Conservation (phyloP, 208 protist species). For the Leishmania tarentolae region DNA sequence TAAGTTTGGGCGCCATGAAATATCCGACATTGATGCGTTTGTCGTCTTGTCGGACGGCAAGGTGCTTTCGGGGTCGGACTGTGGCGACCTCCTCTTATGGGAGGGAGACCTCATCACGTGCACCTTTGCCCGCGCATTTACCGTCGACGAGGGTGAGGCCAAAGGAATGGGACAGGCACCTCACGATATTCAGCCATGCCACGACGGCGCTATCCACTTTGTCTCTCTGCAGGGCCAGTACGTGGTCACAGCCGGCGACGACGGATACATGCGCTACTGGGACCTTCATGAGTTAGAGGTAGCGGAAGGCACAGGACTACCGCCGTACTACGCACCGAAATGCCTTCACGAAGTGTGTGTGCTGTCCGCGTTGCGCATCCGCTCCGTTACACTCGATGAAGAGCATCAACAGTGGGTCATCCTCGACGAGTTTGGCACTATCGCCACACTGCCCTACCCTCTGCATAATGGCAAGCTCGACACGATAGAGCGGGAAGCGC, state of each 20-base stretch:
- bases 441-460: constrained; percentile 38
- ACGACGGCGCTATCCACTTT: constrained; percentile 91
- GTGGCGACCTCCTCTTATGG: constrained; percentile 96
- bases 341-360: constrained; percentile 85
- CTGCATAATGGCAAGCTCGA: constrained; percentile 10
- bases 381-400: constrained; percentile 56
- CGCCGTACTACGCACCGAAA: constrained; percentile 65
- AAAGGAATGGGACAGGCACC: constrained; percentile 32
- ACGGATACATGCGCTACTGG: constrained; percentile 97
- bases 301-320: constrained; percentile 88
- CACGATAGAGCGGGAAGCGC: background rate
- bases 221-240: constrained; percentile 75
- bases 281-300: constrained; percentile 88
- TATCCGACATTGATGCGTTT: constrained; percentile 95
- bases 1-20: constrained; percentile 98
- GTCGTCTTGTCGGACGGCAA: constrained; percentile 94
- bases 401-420: constrained; percentile 73
- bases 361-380: constrained; percentile 47
- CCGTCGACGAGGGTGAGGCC: constrained; percentile 20
- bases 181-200: constrained; percentile 53
- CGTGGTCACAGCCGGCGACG: constrained; percentile 94
- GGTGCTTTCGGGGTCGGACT: constrained; percentile 95
- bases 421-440: constrained; percentile 77
- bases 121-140: constrained; percentile 77
- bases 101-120: constrained; percentile 96